A percentile compares a stretch with the other conserved stretches of the same genome.
Conservation (phyloP, 306 rosid genomes). For the Mimosa pudica region DNA sequence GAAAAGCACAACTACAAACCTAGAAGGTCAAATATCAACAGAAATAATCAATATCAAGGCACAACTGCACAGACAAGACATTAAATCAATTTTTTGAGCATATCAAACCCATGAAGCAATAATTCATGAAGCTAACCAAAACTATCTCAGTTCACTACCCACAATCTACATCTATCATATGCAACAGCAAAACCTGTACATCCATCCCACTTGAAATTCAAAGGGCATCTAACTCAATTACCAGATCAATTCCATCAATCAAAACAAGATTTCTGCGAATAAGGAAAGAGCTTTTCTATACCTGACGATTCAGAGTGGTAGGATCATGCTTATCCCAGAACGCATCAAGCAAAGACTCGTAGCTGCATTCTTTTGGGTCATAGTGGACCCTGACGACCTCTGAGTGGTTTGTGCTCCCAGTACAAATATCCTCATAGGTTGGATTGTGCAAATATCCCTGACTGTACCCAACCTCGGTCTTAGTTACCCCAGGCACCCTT, state of each 20-base stretch:
- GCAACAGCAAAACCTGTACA: constrained; percentile 14
- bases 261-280: background rate
- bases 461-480: constrained; percentile 85
- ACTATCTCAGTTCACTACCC: constrained; percentile 5
- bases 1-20: background rate
- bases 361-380: constrained; percentile 73
- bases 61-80: constrained; percentile 25
- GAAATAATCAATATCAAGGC: background rate
- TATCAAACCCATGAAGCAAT: constrained; percentile 5
- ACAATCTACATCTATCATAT: background rate
- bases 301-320: constrained; percentile 89
- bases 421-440: constrained; percentile 67
- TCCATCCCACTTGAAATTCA: constrained; percentile 22
- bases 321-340: constrained; percentile 90
- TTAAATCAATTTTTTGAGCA: constrained; percentile 1
- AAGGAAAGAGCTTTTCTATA: constrained; percentile 7
- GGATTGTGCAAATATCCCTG: constrained; percentile 78
- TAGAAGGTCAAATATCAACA: background rate
- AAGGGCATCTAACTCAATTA: background rate
- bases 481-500: constrained; percentile 72
- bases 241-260: constrained; percentile 18
- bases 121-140: background rate
- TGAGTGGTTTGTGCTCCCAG: constrained; percentile 64
- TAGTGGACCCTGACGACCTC: constrained; percentile 89
- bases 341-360: constrained; percentile 59